Evolutionary conservation across 805 yeast species (phyloP).

Genomic region (Metschnikowia noctiluminum): DNA sequence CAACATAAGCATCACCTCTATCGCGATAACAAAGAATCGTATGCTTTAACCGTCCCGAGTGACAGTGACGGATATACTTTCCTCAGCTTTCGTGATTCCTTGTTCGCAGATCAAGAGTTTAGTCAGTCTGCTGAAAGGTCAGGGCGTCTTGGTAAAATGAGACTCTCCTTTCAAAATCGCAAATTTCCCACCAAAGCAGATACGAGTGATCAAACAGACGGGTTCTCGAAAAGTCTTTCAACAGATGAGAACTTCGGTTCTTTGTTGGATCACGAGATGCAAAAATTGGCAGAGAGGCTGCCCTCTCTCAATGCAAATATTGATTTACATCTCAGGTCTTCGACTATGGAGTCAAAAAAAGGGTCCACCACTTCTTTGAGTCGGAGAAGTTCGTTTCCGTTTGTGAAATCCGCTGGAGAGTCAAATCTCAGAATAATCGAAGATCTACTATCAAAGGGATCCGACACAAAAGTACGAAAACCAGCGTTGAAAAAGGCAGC

Average conservation of each 20-base stretch:
- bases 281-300: constrained; percentile 5
- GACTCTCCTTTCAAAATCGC: constrained; percentile 30
- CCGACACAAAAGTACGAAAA: background rate
- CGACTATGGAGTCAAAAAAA: background rate
- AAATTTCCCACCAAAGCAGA: constrained; percentile 6
- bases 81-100: constrained; percentile 33
- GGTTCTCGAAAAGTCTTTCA: background rate
- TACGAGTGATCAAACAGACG: background rate
- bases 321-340: background rate
- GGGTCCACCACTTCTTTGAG: constrained; percentile 11
- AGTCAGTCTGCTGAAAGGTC: constrained; percentile 23
- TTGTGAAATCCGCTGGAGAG: constrained; percentile 13
- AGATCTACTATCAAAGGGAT: constrained; percentile 11
- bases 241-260: background rate
- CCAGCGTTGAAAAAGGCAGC: constrained; percentile 10
- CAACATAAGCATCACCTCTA: constrained; percentile 11
- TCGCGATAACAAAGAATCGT: constrained; percentile 1
- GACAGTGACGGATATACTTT: constrained; percentile 23
- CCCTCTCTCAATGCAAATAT: background rate
- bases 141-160: constrained; percentile 35
- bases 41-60: background rate
- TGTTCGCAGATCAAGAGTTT: constrained; percentile 15
- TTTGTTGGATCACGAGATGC: constrained; percentile 12
- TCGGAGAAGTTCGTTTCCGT: constrained; percentile 37
- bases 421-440: constrained; percentile 22